Percentiles rank a stretch among this genome's conserved stretches.
These are phyloP conservation scores for Pyrenophora teres DNA, from an alignment of 2,329 filamentous ascomycete species.

Conservation along the genomic window DNA sequence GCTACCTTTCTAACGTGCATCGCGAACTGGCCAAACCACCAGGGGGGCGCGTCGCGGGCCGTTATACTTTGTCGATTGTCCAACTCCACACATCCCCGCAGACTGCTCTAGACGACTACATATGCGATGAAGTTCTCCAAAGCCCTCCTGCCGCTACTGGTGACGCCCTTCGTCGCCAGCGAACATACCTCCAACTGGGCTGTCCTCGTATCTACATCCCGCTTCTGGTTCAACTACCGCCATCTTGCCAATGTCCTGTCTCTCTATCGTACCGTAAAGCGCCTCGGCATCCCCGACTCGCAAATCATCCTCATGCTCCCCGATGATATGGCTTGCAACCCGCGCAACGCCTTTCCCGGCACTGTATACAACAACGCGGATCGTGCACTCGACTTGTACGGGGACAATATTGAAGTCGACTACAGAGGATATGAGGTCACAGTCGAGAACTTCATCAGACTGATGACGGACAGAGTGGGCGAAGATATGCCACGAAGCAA, in stretches of 20 bases:
- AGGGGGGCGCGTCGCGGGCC: conserved; percentile 9
- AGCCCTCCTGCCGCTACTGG: conserved; percentile 35
- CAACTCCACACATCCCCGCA: background rate
- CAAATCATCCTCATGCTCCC: conserved; percentile 99
- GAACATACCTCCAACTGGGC: conserved; percentile 99
- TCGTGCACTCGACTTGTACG: conserved; percentile 92
- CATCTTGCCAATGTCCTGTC: conserved; percentile 97
- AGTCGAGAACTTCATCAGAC: conserved; percentile 96
- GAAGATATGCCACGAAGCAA: conserved; percentile 96
- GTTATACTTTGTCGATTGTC: background rate
- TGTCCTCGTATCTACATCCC: conserved; percentile 95
- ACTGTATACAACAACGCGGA: conserved; percentile 99
- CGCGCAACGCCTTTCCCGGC: conserved; percentile 94
- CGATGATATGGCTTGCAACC: conserved; percentile 99
- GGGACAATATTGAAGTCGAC: conserved; percentile 98
- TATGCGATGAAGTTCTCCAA: conserved; percentile 32
- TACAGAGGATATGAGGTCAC: conserved; percentile 98
- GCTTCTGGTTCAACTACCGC: conserved; percentile 99
- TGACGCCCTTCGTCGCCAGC: conserved; percentile 55
- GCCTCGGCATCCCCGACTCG: conserved; percentile 94
- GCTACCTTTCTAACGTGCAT: conserved; percentile 28
- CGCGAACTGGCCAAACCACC: conserved; percentile 11
- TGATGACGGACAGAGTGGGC: conserved; percentile 91
- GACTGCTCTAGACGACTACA: background rate
- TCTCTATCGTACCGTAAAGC: conserved; percentile 96